Evolutionary conservation across 148 eudicot species (phyloP).

Genomic region (Camellia lanceoleosa): DNA sequence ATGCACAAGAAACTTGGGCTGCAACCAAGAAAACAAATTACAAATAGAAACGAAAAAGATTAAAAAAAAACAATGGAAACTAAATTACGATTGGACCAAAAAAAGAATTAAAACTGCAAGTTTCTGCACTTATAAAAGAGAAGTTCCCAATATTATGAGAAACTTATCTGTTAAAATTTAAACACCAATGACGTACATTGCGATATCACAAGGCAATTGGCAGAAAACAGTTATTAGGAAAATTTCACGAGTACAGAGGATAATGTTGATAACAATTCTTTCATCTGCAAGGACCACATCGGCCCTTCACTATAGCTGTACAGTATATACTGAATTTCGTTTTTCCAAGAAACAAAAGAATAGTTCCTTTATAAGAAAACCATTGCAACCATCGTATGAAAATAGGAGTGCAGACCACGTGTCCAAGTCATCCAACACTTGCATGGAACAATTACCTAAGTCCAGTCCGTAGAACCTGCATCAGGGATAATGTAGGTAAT

Average conservation of each 20-base stretch:
- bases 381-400: neutral
- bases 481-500: neutral
- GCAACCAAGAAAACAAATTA: conserved; percentile 21
- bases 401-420: neutral
- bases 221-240: too few relatives aligned
- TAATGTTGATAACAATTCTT: neutral
- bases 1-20: conserved; percentile 69
- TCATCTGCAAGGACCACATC: neutral
- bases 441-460: neutral
- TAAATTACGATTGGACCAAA: neutral
- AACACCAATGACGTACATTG: too few relatives aligned
- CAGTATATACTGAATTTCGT: too few relatives aligned
- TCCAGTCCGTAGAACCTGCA: neutral
- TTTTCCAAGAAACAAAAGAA: neutral
- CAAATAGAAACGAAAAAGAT: neutral
- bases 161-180: neutral
- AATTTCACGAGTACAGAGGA: too few relatives aligned
- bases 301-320: neutral
- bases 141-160: neutral
- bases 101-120: neutral
- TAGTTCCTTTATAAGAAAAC: neutral
- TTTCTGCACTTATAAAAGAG: neutral
- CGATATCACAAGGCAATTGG: neutral
- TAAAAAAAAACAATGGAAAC: neutral
- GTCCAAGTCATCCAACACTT: neutral